Evolutionary conservation across 345 rosid genomes (phyloP), one percentile per base, ranked within the genome.

Genomic region (Rhodamnia argentea): DNA sequence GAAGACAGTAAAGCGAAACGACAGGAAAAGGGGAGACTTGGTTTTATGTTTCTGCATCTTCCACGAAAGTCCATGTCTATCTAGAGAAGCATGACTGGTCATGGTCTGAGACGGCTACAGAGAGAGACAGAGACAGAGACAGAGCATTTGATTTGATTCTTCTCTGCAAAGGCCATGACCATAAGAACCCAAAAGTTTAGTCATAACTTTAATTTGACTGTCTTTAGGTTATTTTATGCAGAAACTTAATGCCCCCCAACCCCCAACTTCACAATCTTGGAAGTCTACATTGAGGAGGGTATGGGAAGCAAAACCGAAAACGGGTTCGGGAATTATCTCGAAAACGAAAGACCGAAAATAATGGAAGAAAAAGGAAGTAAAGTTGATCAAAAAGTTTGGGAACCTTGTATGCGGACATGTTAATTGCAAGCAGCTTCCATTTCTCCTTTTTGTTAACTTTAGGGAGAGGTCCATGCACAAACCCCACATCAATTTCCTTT

Each of bases 211-310:
- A 56, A 83, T 83, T 83, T 83, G 47, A 37, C 78, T 32, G 23
- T 42, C 47, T 42, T 84, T 57, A 47, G 26, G 27, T n/a, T 32
- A 7, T 51, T 37, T 70, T 70, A 18, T 18, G 26, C 44, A 11
- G 23, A 64, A 74, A 32, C 60, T 74, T 82, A 78, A 53, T 85
- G n/a, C 53, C 2, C 32, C 76, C 87, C 87, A 1, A 85, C 42
- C 87, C 87, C 1, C 88, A 62, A 55, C 18, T 22, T n/a, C 50
- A 1, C 75, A 57, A 37, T 51, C 74, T 85, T 58, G 90, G 86
- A 86, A 9, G 44, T 83, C 92, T 89, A 85, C 88, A 83, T 86
- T 2, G 56, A 16, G 56, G 23, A 54, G 0, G 56, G 23, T 54
- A 54, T 7, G 23, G 20, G 20, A 22, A 54, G 57, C 57, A 54